These are phyloP conservation scores for Aspergillus indologenus DNA, from an alignment of 495 filamentous ascomycete species.

Conservation along the genomic window DNA sequence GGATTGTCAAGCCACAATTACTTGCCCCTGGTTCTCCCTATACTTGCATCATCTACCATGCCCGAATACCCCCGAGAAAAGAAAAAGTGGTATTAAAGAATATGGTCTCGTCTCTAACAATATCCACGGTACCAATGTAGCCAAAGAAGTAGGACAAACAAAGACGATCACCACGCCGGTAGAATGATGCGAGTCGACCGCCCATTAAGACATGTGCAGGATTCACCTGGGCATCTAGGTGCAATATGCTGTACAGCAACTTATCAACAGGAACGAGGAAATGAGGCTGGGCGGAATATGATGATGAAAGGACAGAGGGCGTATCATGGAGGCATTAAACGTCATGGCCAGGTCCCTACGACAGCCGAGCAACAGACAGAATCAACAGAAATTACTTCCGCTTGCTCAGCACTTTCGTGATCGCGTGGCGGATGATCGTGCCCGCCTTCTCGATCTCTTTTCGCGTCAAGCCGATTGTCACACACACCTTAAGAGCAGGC, in stretches of 20 bases:
- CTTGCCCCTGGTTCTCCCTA: conserved; percentile 5
- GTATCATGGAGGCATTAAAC: conserved; percentile 17
- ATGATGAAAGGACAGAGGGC: conserved; percentile 1
- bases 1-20: conserved; percentile 3
- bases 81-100: conserved; percentile 17
- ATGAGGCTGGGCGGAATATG: conserved; percentile 6
- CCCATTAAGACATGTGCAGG: too few species aligned
- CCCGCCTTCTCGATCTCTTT: conserved; percentile 96
- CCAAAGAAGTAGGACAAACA: not conserved
- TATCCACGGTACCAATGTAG: conserved; percentile 9
- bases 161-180: not conserved
- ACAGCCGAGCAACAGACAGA: conserved; percentile 4
- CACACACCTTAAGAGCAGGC: conserved; percentile 84
- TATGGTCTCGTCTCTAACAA: conserved; percentile 20
- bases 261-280: conserved; percentile 6
- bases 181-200: not conserved
- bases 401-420: conserved; percentile 78
- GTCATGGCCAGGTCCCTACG: conserved; percentile 12
- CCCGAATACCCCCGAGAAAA: not conserved
- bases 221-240: not conserved
- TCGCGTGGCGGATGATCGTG: conserved; percentile 80
- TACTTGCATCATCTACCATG: not conserved
- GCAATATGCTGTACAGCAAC: conserved; percentile 18
- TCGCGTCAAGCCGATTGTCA: conserved; percentile 80
- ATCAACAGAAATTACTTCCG: conserved; percentile 36